Conservation (phyloP, 371 early-diverging fungal species). For the Actinomortierella ambigua region DNA sequence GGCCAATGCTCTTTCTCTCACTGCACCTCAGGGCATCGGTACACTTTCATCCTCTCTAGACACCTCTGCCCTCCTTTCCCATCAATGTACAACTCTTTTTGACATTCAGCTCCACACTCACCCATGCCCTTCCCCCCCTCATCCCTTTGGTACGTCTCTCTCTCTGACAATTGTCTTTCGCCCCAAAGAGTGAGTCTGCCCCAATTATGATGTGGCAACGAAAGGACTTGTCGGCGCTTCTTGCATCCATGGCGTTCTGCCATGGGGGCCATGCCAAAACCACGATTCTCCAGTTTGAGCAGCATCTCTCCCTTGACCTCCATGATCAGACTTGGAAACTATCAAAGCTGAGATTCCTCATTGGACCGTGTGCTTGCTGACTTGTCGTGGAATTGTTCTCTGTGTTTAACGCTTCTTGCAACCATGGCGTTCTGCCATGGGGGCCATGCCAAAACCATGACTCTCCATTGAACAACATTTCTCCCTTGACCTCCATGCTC, state of each 20-base stretch:
- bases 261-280: conserved; percentile 13
- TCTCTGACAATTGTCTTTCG: no score
- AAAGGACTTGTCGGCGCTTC: conserved; percentile 4
- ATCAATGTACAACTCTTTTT: no score
- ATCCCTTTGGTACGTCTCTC: no score
- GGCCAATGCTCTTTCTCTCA: no score
- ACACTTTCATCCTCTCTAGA: no score
- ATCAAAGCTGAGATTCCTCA: conserved; percentile 17
- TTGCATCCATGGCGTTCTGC: conserved; percentile 15
- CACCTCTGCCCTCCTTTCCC: no score
- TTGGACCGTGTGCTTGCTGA: conserved; percentile 12
- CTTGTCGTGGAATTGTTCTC: no score
- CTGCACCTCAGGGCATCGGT: no score
- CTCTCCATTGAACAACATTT: conserved; percentile 14
- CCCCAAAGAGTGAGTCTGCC: no score
- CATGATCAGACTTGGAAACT: conserved; percentile 9
- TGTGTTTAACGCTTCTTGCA: conserved; percentile 8
- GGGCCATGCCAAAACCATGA: conserved; percentile 16
- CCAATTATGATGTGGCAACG: no score
- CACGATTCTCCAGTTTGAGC: conserved; percentile 18
- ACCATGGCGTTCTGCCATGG: conserved; percentile 11
- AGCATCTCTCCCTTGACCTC: conserved; percentile 19
- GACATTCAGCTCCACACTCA: no score
- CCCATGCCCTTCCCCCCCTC: no score
- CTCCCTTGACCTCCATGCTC: conserved; percentile 16